Evolutionary conservation across 75 land plant species (phyloP), one percentile per base, ranked within the genome.

Genomic region (Gnetum montanum): DNA sequence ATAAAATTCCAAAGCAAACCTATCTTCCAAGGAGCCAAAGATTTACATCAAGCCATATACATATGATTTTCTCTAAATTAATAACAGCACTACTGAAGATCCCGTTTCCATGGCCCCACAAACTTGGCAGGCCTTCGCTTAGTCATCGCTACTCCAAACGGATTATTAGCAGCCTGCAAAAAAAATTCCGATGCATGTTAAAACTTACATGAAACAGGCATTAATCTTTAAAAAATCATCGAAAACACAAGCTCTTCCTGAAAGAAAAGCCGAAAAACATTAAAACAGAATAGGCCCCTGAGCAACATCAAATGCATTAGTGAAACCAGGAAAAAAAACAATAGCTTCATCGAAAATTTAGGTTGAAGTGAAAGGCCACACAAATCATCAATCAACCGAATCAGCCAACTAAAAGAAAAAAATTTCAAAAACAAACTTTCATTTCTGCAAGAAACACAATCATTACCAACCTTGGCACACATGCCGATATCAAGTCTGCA

Each of bases 401-500:
- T 41, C 23, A 7, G 16, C 4, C 43, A 41, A 41, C 43, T 15
- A 15, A 4, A 4, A 15, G 18, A 15, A 15, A 5, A 41, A 15
- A 36, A 1, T 15, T 41, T 3, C 3, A 46, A 25, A 25, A 16
- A 20, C 8, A 44, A 4, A 46, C 48, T 13, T 20, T 23, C 3
- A 2, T 46, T n/a, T n/a, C n/a, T n/a, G n/a, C n/a, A n/a, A n/a
- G n/a, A 25, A 46, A 46, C 19, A 46, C 8, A 13, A 46, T 20
- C 1, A 20, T 70, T 73, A 72, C 54, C 34, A 19, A 53, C 87
- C 84, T 59, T 53, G 23, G 63, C 64, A 64, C 87, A 83, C 24
- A 62, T 62, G 8, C 73, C 70, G 0, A 65, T 64, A 8, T 58
- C 24, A 20, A 66, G 27, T 34, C 76, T 69, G 70, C 87, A 83